Percentiles rank a stretch among this genome's conserved stretches.
Conservation (phyloP, 2,329 filamentous ascomycete genomes). For the Huntiella abstrusa region DNA sequence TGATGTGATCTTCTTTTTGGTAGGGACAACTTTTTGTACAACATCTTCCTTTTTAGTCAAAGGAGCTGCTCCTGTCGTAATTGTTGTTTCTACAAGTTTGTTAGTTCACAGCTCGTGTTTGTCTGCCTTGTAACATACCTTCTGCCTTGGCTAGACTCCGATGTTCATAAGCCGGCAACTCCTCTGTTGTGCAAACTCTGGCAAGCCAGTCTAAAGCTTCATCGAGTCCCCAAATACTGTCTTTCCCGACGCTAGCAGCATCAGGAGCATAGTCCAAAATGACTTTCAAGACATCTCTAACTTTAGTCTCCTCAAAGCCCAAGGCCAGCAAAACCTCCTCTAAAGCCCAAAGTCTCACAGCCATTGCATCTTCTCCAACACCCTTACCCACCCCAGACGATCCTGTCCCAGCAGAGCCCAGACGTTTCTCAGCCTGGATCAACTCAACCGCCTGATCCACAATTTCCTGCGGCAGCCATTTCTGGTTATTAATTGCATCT, state of each 20-base stretch:
- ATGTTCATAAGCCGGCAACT: slow-evolving; percentile 54
- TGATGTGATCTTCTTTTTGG: slow-evolving; percentile 9
- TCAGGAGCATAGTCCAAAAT: slow-evolving; percentile 49
- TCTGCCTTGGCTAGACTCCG: slow-evolving; percentile 19
- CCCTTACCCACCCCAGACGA: slow-evolving; percentile 30
- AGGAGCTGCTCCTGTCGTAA: background rate
- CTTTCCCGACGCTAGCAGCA: slow-evolving; percentile 35
- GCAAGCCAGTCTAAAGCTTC: slow-evolving; percentile 83
- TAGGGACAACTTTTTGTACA: slow-evolving; percentile 14
- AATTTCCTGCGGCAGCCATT: slow-evolving; percentile 67
- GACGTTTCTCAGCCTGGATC: slow-evolving; percentile 46
- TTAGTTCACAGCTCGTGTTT: too few species aligned
- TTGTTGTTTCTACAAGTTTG: too few species aligned
- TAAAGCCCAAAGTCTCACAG: slow-evolving; percentile 68
- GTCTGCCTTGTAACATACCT: slow-evolving; percentile 15
- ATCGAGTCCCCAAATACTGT: slow-evolving; percentile 66
- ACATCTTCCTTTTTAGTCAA: slow-evolving; percentile 7
- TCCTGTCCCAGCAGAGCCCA: slow-evolving; percentile 25
- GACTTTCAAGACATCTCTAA: slow-evolving; percentile 45
- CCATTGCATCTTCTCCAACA: slow-evolving; percentile 50
- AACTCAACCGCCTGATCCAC: slow-evolving; percentile 60
- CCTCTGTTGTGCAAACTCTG: slow-evolving; percentile 48
- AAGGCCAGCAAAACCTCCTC: slow-evolving; percentile 51
- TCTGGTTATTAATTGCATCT: slow-evolving; percentile 48
- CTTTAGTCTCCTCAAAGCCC: slow-evolving; percentile 45